These are phyloP conservation scores for Mycena olivaceomarginata DNA, from an alignment of 768 basidiomycete species.

Conservation along the genomic window DNA sequence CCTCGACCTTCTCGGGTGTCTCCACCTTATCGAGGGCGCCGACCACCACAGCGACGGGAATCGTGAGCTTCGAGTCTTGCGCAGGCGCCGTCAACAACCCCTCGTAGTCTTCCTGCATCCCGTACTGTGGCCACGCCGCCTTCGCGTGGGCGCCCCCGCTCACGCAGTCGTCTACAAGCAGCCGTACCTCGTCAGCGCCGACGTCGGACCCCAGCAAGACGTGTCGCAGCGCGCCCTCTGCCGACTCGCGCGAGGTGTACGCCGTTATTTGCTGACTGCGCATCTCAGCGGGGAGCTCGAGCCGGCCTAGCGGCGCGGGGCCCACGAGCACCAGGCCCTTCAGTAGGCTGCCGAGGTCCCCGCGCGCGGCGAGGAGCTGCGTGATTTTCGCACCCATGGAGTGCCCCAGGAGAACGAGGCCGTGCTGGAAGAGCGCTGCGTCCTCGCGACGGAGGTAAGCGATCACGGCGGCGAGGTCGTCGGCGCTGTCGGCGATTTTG, in stretches of 20 bases:
- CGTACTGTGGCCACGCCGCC: constrained; percentile 31
- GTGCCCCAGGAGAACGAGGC: constrained; percentile 32
- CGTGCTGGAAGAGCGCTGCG: constrained; percentile 27
- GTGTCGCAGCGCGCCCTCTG: constrained; percentile 14
- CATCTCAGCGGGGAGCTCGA: constrained; percentile 29
- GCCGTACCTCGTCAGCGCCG: constrained; percentile 15
- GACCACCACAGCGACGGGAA: constrained; percentile 34
- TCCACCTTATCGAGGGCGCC: constrained; percentile 30
- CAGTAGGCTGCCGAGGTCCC: constrained; percentile 17
- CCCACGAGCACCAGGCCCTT: constrained; percentile 29
- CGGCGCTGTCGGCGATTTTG: constrained; percentile 24
- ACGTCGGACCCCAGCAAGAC: constrained; percentile 31
- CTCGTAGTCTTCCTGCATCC: constrained; percentile 25
- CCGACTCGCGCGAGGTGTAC: constrained; percentile 26
- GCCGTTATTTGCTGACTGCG: constrained; percentile 14
- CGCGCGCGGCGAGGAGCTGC: constrained; percentile 36
- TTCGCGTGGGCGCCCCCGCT: constrained; percentile 18
- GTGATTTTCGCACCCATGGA: constrained; percentile 41
- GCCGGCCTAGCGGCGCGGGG: constrained; percentile 31
- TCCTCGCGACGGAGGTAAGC: not conserved
- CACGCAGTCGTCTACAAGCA: constrained; percentile 22
- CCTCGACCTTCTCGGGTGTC: constrained; percentile 19
- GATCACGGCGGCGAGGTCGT: constrained; percentile 33
- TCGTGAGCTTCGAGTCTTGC: not conserved
- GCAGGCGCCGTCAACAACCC: not conserved